phyloP scores from a whole-genome alignment of 352 stramenopile species.

The Pythium scleroteichum region DNA sequence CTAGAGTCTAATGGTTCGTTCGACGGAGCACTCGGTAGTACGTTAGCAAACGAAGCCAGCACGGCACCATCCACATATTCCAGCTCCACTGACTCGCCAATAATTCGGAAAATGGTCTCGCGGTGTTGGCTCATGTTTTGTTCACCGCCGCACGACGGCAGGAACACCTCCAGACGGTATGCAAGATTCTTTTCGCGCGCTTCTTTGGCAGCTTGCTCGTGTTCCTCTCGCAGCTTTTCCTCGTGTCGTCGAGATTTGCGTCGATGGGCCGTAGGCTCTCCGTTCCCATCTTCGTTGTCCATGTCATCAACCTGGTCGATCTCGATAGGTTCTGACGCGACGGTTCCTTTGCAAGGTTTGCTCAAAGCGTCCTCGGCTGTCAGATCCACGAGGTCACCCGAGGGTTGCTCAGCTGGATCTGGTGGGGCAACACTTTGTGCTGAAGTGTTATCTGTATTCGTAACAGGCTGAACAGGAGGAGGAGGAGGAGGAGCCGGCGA shows the following conservation, averaged over 20 bases:
- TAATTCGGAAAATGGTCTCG: conserved; percentile 6
- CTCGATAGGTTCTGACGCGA: conserved; percentile 12
- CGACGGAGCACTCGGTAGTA: conserved; percentile 1
- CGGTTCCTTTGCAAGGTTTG: conserved; percentile 1
- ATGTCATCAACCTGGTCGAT: conserved; percentile 19
- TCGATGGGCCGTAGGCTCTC: conserved; percentile 31
- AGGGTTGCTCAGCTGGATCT: neutral
- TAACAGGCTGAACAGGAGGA: neutral
- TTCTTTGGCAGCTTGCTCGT: conserved; percentile 60
- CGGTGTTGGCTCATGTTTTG: neutral
- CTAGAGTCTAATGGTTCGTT: neutral
- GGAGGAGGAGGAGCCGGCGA: neutral
- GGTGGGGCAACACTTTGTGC: neutral
- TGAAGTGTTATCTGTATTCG: neutral
- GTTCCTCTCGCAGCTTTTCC: conserved; percentile 65
- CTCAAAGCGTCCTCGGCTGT: neutral
- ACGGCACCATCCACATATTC: conserved; percentile 5
- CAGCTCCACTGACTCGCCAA: conserved; percentile 10
- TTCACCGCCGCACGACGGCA: conserved; percentile 22
- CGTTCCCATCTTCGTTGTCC: conserved; percentile 22
- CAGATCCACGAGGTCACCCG: conserved; percentile 2
- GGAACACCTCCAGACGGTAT: conserved; percentile 51
- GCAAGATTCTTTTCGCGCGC: conserved; percentile 60
- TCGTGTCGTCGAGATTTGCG: conserved; percentile 70
- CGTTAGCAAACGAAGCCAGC: conserved; percentile 16